Conservation (phyloP, 2,329 filamentous ascomycete species). For the Emmonsiellopsis sp. region DNA sequence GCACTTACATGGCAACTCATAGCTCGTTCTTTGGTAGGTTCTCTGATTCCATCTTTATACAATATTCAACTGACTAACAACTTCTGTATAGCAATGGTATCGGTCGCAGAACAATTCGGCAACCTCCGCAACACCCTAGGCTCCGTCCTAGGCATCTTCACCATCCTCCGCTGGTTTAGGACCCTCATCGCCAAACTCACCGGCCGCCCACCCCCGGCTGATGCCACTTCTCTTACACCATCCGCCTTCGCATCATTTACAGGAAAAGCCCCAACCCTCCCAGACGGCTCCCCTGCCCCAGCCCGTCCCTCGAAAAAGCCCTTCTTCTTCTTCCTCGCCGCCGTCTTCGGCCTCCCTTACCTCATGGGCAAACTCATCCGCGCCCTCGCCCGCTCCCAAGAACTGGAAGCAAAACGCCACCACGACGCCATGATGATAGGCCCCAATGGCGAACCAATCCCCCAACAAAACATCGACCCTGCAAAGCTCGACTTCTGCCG, state of each 20-base stretch:
- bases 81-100: slow-evolving; percentile 72
- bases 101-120: slow-evolving; percentile 93
- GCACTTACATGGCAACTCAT: slow-evolving; percentile 98
- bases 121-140: slow-evolving; percentile 88
- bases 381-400: slow-evolving; percentile 69
- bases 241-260: slow-evolving; percentile 86
- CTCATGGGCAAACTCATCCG: slow-evolving; percentile 95
- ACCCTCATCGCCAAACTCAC: slow-evolving; percentile 87
- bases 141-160: slow-evolving; percentile 90
- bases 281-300: slow-evolving; percentile 56
- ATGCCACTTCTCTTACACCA: slow-evolving; percentile 77
- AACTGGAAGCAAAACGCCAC: slow-evolving; percentile 56
- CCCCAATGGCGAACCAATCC: slow-evolving; percentile 37
- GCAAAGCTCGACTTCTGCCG: slow-evolving; percentile 94
- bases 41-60: background rate
- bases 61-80: slow-evolving; percentile 10
- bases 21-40: slow-evolving; percentile 90
- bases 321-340: slow-evolving; percentile 88
- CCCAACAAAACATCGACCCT: slow-evolving; percentile 56
- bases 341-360: slow-evolving; percentile 91
- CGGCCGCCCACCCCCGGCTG: slow-evolving; percentile 78
- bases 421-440: slow-evolving; percentile 45
- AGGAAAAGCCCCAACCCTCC: slow-evolving; percentile 50
- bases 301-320: slow-evolving; percentile 84
- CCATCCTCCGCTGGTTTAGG: slow-evolving; percentile 86